Evolutionary conservation across 2,329 filamentous ascomycete genomes (phyloP), one percentile per base, ranked within the genome.

Genomic region (Scedosporium minutisporum): DNA sequence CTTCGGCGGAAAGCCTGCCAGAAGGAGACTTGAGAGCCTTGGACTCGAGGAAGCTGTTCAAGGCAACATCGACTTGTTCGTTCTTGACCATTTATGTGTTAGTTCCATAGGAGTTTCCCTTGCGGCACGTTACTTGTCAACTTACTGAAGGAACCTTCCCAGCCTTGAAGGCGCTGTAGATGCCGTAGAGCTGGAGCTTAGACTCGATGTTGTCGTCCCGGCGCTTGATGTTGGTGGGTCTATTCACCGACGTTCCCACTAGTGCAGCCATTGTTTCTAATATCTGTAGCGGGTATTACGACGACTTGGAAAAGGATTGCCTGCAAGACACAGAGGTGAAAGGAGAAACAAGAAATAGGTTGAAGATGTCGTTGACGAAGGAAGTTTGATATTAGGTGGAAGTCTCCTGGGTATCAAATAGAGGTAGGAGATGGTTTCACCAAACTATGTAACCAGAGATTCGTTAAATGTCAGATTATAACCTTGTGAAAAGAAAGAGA

Each of bases 121-220:
- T 29, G 18, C 4, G 18, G 6, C 51, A 3, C 18, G 5, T 27
- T 23, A 9, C 51, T 23, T 27, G 18, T 48, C 1, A 59, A 79
- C 87, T 72, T 84, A 93, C 86, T 70, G 93, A 96, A 66, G 93
- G 93, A 57, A 93, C 87, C 76, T 97, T 97, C 79, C 93, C 93
- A 68, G 87, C 84, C 72, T 89, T 82, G 75, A 97, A 97, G 61
- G 92, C 93, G 80, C 74, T 77, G 76, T 87, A 84, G 75, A 97
- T 97, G 71, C 93, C 95, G 71, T 96, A 99, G 44, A 97, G 77
- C 77, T 97, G 93, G 60, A 99, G 87, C 81, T 99, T 99, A 73
- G 87, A 86, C 77, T 95, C 95, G 77, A 97, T 88, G 74, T 96
- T 87, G 68, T 83, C 83, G 79, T 96, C 91, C 82, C 93, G 93